Conservation (phyloP, 2,329 filamentous ascomycete genomes). For the Kalaharituber pfeilii region DNA sequence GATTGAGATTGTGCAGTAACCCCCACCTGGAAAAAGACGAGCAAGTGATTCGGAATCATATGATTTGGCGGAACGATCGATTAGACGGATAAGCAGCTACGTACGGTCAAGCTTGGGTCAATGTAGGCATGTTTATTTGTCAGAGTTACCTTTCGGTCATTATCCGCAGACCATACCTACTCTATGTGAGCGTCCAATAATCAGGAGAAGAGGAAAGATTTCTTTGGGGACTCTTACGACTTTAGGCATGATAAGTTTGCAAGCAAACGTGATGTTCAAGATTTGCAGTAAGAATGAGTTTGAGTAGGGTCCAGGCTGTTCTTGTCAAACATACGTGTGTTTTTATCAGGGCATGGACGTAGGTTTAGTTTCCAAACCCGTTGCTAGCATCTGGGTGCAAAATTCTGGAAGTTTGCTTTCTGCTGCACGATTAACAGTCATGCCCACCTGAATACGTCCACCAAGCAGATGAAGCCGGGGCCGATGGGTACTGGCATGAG, state of each 20-base stretch:
- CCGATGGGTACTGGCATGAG: too few species aligned
- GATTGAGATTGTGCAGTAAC: neutral
- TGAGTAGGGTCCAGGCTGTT: neutral
- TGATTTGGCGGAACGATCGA: constrained; percentile 22
- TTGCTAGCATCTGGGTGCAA: too few species aligned
- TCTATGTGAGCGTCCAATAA: neutral
- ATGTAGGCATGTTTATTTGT: constrained; percentile 6
- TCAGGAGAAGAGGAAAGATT: neutral
- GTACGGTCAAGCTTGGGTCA: constrained; percentile 2
- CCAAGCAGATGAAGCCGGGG: too few species aligned
- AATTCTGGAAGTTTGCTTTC: too few species aligned
- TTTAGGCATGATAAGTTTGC: constrained; percentile 18
- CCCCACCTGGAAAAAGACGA: constrained; percentile 20
- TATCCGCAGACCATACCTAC: constrained; percentile 22
- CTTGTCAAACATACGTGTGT: neutral
- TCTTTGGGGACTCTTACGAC: constrained; percentile 11
- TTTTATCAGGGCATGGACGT: too few species aligned
- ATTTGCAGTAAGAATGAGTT: neutral
- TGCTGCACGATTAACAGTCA: too few species aligned
- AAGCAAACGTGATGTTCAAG: neutral
- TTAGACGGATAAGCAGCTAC: constrained; percentile 21
- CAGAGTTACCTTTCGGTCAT: constrained; percentile 22
- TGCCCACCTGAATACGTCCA: too few species aligned
- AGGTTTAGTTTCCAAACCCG: too few species aligned
- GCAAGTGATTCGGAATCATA: constrained; percentile 22